Evolutionary conservation across 768 basidiomycete genomes (phyloP).

Genomic region (Panellus pusillus): DNA sequence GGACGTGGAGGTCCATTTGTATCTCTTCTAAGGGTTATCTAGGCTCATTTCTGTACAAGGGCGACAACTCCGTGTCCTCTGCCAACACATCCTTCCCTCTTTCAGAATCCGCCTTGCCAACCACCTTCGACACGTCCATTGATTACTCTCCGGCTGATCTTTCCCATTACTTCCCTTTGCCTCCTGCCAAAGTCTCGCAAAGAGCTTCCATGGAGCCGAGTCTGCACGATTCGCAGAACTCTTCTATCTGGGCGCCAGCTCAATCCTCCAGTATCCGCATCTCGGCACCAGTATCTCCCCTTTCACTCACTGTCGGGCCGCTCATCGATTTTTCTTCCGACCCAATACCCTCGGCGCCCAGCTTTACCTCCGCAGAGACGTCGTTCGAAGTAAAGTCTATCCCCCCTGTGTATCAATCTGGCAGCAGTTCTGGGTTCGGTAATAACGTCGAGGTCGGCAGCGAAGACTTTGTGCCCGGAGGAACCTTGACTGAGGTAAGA

Average conservation of each 20-base stretch:
- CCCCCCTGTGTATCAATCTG: slow-evolving; percentile 6
- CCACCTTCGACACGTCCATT: slow-evolving; percentile 27
- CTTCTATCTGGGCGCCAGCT: slow-evolving; percentile 16
- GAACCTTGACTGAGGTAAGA: slow-evolving; percentile 17
- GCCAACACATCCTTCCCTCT: slow-evolving; percentile 28
- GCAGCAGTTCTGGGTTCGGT: neutral
- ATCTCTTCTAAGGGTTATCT: neutral
- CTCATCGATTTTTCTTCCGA: slow-evolving; percentile 18
- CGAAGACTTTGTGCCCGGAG: neutral
- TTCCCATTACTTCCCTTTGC: slow-evolving; percentile 20
- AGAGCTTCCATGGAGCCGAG: slow-evolving; percentile 5
- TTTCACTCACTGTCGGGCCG: neutral
- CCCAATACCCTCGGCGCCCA: slow-evolving; percentile 7
- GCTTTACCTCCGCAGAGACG: slow-evolving; percentile 8
- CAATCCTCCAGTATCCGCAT: slow-evolving; percentile 15
- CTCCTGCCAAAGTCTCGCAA: slow-evolving; percentile 10
- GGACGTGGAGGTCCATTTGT: neutral
- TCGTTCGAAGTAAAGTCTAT: slow-evolving; percentile 8
- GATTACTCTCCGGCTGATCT: slow-evolving; percentile 15
- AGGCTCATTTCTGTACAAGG: neutral
- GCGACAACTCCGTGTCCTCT: slow-evolving; percentile 3
- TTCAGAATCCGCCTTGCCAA: slow-evolving; percentile 27
- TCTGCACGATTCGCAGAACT: slow-evolving; percentile 17
- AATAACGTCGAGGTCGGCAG: neutral
- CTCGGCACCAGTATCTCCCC: slow-evolving; percentile 12